phyloP scores from a whole-genome alignment of 225 moss, liverwort and hornwort species.

The Neckera pumila region DNA sequence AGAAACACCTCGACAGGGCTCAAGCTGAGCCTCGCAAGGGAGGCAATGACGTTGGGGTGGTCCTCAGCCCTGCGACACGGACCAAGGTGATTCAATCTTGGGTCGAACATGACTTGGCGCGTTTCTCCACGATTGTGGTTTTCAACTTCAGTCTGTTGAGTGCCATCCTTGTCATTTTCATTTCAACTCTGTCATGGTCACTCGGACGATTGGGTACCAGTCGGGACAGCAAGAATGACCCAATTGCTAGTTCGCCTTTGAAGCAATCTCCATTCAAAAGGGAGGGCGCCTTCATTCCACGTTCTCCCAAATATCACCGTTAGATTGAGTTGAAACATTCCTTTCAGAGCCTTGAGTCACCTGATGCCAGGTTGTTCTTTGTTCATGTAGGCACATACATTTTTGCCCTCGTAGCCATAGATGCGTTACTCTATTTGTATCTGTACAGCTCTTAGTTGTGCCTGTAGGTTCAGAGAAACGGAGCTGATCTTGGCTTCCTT shows the following conservation, averaged over 20 bases:
- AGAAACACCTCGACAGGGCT: conserved; percentile 72
- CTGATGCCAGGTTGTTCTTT: neutral
- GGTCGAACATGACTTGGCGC: conserved; percentile 90
- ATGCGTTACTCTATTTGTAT: neutral
- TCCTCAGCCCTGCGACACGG: conserved; percentile 75
- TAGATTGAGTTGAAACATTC: neutral
- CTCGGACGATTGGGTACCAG: conserved; percentile 15
- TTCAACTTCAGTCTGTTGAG: conserved; percentile 63
- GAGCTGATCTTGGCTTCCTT: neutral
- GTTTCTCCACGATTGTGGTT: conserved; percentile 60
- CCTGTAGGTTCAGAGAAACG: conserved; percentile 4
- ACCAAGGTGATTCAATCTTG: conserved; percentile 94
- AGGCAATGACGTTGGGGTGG: conserved; percentile 47
- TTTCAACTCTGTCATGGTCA: conserved; percentile 43
- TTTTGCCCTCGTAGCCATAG: conserved; percentile 6
- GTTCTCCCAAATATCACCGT: conserved; percentile 13
- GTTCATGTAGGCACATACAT: neutral
- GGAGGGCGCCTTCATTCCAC: conserved; percentile 24
- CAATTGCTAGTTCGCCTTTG: conserved; percentile 1
- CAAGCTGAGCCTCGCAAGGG: conserved; percentile 49
- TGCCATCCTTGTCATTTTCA: conserved; percentile 27
- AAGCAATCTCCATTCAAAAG: conserved; percentile 14
- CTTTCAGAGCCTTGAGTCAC: neutral
- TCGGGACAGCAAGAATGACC: neutral
- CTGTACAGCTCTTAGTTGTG: conserved; percentile 2